Conservation (phyloP, 352 stramenopile genomes). For the Phytophthora citricola region DNA sequence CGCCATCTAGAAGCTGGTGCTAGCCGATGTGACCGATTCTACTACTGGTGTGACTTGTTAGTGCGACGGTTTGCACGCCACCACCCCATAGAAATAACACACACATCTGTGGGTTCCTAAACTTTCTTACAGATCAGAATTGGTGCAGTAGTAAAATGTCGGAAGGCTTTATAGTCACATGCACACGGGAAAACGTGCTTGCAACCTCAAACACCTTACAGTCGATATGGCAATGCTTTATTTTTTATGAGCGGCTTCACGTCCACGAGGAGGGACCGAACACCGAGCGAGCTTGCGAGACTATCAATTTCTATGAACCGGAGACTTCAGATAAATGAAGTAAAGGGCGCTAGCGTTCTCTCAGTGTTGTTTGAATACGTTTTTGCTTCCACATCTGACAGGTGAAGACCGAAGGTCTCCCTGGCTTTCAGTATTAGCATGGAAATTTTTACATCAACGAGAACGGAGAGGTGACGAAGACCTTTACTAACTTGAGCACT, state of each 20-base stretch:
- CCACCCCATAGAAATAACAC: background rate
- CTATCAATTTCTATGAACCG: too few species aligned
- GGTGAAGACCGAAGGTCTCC: conserved; percentile 24
- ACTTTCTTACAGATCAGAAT: background rate
- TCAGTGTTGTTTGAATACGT: conserved; percentile 84
- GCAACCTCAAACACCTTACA: conserved; percentile 84
- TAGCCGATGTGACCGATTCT: too few species aligned
- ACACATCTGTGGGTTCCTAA: background rate
- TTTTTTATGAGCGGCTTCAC: conserved; percentile 59
- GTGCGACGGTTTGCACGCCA: too few species aligned
- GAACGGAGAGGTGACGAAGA: conserved; percentile 26
- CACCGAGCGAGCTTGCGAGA: conserved; percentile 76
- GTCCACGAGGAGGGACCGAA: conserved; percentile 45
- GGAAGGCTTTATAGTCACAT: conserved; percentile 80
- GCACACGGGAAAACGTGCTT: conserved; percentile 55
- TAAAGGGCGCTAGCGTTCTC: conserved; percentile 46
- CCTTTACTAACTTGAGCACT: background rate
- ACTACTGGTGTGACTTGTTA: too few species aligned
- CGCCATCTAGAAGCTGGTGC: conserved; percentile 4
- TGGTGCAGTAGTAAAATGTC: conserved; percentile 38
- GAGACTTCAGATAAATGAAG: background rate
- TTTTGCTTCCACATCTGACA: conserved; percentile 64
- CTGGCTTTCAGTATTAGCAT: conserved; percentile 83
- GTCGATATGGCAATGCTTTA: conserved; percentile 57
- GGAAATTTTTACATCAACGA: conserved; percentile 75